phyloP scores from a whole-genome alignment of 495 filamentous ascomycete genomes.

The Glutinoglossum americanum region DNA sequence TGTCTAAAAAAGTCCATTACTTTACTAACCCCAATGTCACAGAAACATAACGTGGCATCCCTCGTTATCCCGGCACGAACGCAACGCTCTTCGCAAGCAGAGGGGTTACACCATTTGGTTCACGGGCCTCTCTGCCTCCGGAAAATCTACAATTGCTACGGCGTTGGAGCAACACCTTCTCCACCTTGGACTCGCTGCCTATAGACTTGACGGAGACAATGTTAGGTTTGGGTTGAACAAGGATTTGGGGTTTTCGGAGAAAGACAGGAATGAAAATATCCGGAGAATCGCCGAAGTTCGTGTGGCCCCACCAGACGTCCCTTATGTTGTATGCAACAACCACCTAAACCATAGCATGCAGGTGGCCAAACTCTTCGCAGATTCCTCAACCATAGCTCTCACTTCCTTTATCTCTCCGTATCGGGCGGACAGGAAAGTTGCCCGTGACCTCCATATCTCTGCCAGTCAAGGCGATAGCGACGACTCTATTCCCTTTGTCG shows the following conservation, averaged over 20 bases:
- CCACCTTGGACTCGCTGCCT: constrained; percentile 58
- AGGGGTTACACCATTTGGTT: constrained; percentile 92
- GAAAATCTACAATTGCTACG: constrained; percentile 89
- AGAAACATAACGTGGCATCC: constrained; percentile 99
- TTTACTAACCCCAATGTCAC: background rate
- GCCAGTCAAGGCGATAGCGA: constrained; percentile 24
- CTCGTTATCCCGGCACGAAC: constrained; percentile 66
- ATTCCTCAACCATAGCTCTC: constrained; percentile 65
- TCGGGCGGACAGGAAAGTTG: constrained; percentile 59
- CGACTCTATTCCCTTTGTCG: constrained; percentile 61
- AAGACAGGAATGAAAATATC: constrained; percentile 93
- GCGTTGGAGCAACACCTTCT: constrained; percentile 92
- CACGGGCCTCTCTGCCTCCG: constrained; percentile 83
- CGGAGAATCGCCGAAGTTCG: constrained; percentile 69
- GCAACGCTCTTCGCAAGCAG: constrained; percentile 58
- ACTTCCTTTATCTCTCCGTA: constrained; percentile 97
- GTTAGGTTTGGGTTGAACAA: constrained; percentile 95
- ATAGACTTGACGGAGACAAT: constrained; percentile 95
- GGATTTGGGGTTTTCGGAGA: constrained; percentile 83
- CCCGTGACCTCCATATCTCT: constrained; percentile 53
- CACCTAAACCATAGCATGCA: constrained; percentile 10
- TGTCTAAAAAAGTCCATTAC: background rate
- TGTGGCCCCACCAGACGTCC: background rate
- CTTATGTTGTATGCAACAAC: background rate
- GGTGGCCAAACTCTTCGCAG: constrained; percentile 92